Evolutionary conservation across 78 protist species (phyloP).

Genomic region (Dictyostelium capitatum): DNA sequence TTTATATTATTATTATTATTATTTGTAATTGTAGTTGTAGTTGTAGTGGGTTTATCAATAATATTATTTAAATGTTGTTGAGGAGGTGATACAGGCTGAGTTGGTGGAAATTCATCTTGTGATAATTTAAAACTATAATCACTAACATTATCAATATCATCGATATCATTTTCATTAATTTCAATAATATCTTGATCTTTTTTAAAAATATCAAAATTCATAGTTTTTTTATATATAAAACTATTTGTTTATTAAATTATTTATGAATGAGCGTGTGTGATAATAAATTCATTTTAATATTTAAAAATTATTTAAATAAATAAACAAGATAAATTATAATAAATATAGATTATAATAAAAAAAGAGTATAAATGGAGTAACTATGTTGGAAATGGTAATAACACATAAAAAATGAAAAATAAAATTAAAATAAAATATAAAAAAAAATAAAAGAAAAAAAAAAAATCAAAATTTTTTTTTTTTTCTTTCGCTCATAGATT

Average conservation of each 20-base stretch:
- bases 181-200: not conserved
- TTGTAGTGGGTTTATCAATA: not conserved
- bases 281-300: no score
- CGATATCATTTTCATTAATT: not conserved
- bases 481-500: not conserved
- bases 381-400: no score
- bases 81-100: not conserved
- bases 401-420: no score
- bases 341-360: no score
- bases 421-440: no score
- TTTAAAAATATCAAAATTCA: no score
- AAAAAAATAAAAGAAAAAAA: not conserved
- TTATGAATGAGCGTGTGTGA: no score
- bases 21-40: not conserved
- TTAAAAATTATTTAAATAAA: no score
- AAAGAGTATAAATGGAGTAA: no score
- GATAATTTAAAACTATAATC: not conserved
- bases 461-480: not conserved
- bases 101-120: not conserved
- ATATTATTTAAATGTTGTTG: not conserved
- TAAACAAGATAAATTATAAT: no score
- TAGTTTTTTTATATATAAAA: no score
- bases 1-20: not conserved
- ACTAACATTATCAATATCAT: not conserved
- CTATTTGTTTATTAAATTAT: no score